Conservation (phyloP, 371 early-diverging fungal species). For the Mucor circinelloides region DNA sequence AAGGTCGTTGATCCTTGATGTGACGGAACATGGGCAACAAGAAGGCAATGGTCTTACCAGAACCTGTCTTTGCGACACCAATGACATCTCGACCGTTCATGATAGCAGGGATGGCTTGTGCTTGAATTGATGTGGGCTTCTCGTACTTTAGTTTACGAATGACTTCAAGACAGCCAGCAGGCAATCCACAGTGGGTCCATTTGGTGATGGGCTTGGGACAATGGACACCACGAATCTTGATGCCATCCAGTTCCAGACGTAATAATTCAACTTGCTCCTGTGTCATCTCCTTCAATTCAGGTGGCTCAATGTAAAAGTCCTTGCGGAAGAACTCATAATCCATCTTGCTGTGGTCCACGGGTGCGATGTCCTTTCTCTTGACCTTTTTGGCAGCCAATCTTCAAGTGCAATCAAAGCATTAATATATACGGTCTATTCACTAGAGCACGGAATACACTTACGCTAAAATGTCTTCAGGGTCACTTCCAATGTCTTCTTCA, state of each 20-base stretch:
- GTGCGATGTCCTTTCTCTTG: constrained; percentile 91
- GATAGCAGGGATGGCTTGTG: constrained; percentile 97
- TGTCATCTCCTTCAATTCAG: constrained; percentile 83
- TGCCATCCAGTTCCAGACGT: constrained; percentile 88
- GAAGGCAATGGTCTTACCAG: constrained; percentile 97
- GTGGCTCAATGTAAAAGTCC: constrained; percentile 96
- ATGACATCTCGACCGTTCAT: constrained; percentile 98
- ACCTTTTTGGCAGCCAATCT: constrained; percentile 78
- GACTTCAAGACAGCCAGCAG: constrained; percentile 70
- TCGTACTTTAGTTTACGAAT: constrained; percentile 85
- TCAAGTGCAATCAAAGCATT: not conserved
- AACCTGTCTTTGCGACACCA: constrained; percentile 99
- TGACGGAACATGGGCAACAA: constrained; percentile 96
- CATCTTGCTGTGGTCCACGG: constrained; percentile 87
- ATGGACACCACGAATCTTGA: constrained; percentile 87
- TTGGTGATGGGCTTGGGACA: constrained; percentile 93
- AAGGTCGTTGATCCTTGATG: constrained; percentile 92
- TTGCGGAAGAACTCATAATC: constrained; percentile 92
- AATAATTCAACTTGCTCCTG: constrained; percentile 83
- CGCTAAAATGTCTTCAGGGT: constrained; percentile 81
- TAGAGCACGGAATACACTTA: constrained; percentile 30
- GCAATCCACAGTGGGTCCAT: constrained; percentile 96
- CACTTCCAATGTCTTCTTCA: constrained; percentile 55
- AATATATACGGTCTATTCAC: not conserved
- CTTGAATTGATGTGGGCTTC: constrained; percentile 94